Evolutionary conservation across 306 rosid species (phyloP), one percentile per base, ranked within the genome.

Genomic region (Quercus wislizeni): DNA sequence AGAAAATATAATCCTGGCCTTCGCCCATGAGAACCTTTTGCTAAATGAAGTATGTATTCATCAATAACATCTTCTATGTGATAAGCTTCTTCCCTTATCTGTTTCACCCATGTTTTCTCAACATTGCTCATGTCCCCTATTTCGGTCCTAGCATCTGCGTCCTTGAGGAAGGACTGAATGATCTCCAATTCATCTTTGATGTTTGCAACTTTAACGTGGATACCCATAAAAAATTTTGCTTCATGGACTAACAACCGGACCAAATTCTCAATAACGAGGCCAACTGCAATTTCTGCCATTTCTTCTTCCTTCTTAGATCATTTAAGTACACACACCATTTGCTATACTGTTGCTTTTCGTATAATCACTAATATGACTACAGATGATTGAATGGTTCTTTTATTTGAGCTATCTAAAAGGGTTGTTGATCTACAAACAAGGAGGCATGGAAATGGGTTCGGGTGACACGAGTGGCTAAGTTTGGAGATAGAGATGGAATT

Each of bases 31-130:
- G 3, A 30, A 41, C 14, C 0, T 12, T 30, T 12, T 27, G 76
- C 65, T 9, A 73, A 6, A 31, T 73, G n/a, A 30, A 28, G 31
- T 4, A 55, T 6, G 49, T 73, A 73, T 3, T 73, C 54, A 5
- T 73, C 76, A 2, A 73, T 55, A 3, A 55, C 76, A 73, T 73
- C 64, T 73, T 73, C 76, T 13, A 55, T 73, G 21, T 54, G 65
- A 73, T 30, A 55, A 30, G 76, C 65, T 30, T 25, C 65, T 19
- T 73, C 76, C 12, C 46, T 28, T 4, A 55, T 18, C 19, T 55
- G 78, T 56, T 58, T 74, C 21, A 74, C 52, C 69, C 55, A 74
- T 1, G 69, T 18, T n/a, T 5, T 52, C 6, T 15, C 10, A 11
- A 33, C 11, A 0, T 71, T 58, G 28, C 62, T 74, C 30, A 73